phyloP scores from a whole-genome alignment of 768 basidiomycete species.

The Lepiota subincarnata region DNA sequence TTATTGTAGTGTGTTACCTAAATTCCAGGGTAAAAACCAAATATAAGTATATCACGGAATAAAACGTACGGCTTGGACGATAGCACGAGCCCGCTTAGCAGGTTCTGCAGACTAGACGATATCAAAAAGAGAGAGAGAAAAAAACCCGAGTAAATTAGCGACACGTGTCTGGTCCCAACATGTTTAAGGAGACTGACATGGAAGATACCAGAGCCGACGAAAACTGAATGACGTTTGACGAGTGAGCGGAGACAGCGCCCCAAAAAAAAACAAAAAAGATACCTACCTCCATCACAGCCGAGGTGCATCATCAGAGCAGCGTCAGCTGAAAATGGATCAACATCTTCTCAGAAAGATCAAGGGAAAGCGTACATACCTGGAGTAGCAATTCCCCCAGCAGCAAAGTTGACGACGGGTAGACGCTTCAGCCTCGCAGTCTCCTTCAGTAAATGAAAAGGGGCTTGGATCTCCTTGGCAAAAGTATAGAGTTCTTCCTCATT shows the following conservation, averaged over 20 bases:
- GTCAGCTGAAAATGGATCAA: conserved; percentile 54
- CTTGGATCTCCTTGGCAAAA: conserved; percentile 88
- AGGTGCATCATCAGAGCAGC: conserved; percentile 99
- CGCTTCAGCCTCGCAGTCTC: conserved; percentile 92
- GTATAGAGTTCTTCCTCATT: conserved; percentile 92
- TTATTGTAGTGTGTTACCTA: conserved; percentile 95
- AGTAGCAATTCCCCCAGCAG: conserved; percentile 90
- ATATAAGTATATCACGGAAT: conserved; percentile 7
- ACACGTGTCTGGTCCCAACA: neutral
- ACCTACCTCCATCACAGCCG: conserved; percentile 90
- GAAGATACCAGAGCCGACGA: conserved; percentile 98
- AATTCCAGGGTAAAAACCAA: conserved; percentile 6
- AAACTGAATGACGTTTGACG: conserved; percentile 50
- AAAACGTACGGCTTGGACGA: conserved; percentile 81
- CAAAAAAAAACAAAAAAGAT: conserved; percentile 8
- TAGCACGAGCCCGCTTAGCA: conserved; percentile 88
- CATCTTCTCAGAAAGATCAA: neutral
- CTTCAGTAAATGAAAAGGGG: conserved; percentile 93
- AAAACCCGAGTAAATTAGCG: conserved; percentile 8
- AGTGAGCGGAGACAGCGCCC: conserved; percentile 1
- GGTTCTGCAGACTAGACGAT: conserved; percentile 77
- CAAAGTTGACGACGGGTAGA: conserved; percentile 95
- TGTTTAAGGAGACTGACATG: conserved; percentile 50
- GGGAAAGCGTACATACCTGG: conserved; percentile 53
- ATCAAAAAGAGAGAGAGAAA: no score